These are phyloP conservation scores for Fusarium sp. DNA, from an alignment of 2,329 filamentous ascomycete genomes.

Conservation along the genomic window DNA sequence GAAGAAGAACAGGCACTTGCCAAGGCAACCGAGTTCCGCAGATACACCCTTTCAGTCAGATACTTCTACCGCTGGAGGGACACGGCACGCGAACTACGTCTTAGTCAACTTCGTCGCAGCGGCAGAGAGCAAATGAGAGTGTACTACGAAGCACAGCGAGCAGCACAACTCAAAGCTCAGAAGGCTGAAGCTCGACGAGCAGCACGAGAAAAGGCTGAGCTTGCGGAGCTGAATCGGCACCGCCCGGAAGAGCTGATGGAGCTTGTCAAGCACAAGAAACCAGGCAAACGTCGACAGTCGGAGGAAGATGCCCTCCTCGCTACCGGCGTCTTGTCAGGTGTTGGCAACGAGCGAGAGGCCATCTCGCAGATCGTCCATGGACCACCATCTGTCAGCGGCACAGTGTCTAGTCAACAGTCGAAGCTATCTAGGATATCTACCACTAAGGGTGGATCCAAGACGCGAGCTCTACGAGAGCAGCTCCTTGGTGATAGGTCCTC, in stretches of 20 bases:
- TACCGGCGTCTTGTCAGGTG: constrained; percentile 54
- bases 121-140: constrained; percentile 62
- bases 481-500: constrained; percentile 43
- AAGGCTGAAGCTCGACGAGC: constrained; percentile 47
- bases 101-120: constrained; percentile 61
- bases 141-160: constrained; percentile 55
- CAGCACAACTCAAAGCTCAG: constrained; percentile 46
- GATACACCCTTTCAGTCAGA: constrained; percentile 61
- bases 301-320: constrained; percentile 54
- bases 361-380: constrained; percentile 50
- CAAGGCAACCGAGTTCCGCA: constrained; percentile 60
- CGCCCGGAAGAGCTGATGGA: constrained; percentile 49
- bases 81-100: constrained; percentile 58
- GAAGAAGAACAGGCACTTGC: constrained; percentile 60
- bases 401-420: constrained; percentile 35
- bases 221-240: constrained; percentile 46
- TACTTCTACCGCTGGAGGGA: constrained; percentile 68
- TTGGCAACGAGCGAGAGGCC: constrained; percentile 51
- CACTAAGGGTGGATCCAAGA: constrained; percentile 48
- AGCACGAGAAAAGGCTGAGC: constrained; percentile 40
- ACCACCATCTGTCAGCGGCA: constrained; percentile 36
- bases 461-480: constrained; percentile 50
- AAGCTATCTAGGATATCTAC: constrained; percentile 29
- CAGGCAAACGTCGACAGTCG: constrained; percentile 44
- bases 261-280: constrained; percentile 46